These are phyloP conservation scores for Saccharomycopsis guyanensis DNA, from an alignment of 805 yeast genomes.

Conservation along the genomic window DNA sequence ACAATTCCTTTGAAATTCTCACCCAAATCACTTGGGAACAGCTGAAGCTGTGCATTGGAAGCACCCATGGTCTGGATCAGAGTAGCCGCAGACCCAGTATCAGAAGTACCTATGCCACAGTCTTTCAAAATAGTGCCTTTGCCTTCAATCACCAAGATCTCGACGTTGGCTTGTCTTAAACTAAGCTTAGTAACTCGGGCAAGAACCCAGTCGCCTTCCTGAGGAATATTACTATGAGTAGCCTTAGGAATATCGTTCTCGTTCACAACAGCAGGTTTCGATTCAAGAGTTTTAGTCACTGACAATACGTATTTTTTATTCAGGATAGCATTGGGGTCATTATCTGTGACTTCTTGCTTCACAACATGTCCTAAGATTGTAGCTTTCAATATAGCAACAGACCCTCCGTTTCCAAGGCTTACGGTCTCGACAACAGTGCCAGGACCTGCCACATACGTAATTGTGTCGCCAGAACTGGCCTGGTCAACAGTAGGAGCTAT, in stretches of 20 bases:
- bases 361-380: constrained; percentile 7
- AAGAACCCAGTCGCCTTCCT: constrained; percentile 76
- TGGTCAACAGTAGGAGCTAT: constrained; percentile 16
- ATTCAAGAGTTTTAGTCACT: background rate
- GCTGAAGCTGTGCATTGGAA: constrained; percentile 33
- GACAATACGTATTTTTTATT: constrained; percentile 1
- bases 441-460: constrained; percentile 12
- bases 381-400: constrained; percentile 1
- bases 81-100: constrained; percentile 21
- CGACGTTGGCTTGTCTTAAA: constrained; percentile 66
- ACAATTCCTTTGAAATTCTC: constrained; percentile 85
- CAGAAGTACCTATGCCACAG: constrained; percentile 51
- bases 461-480: background rate
- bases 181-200: constrained; percentile 65
- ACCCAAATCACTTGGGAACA: constrained; percentile 63
- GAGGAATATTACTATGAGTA: constrained; percentile 44
- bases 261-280: background rate
- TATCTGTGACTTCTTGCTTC: background rate
- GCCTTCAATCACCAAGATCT: constrained; percentile 63
- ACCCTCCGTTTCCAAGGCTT: background rate
- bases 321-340: background rate
- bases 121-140: constrained; percentile 34
- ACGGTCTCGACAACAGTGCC: constrained; percentile 12
- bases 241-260: constrained; percentile 3
- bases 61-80: constrained; percentile 34